These are phyloP conservation scores for Aspergillus bombycis DNA, from an alignment of 2,329 filamentous ascomycete genomes.

Conservation along the genomic window DNA sequence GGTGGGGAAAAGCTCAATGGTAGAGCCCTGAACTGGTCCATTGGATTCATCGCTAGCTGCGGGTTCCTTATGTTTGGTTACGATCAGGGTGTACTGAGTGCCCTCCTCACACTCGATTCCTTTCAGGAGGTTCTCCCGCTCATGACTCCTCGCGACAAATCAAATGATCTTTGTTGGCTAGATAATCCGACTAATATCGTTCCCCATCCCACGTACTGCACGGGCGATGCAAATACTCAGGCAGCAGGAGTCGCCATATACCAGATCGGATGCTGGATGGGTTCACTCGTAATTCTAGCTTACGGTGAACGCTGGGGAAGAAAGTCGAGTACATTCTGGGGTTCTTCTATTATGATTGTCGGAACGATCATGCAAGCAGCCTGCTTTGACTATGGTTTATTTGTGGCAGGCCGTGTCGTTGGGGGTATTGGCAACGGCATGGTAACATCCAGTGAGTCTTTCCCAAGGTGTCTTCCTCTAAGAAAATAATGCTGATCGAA, in stretches of 20 bases:
- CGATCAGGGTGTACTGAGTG: slow-evolving; percentile 10
- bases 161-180: slow-evolving; percentile 11
- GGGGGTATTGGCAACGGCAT: slow-evolving; percentile 36
- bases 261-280: slow-evolving; percentile 10
- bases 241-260: slow-evolving; percentile 11
- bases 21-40: slow-evolving; percentile 6
- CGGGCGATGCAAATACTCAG: slow-evolving; percentile 11
- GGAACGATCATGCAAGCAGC: slow-evolving; percentile 11
- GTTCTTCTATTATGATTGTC: slow-evolving; percentile 11
- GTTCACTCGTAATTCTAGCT: slow-evolving; percentile 9
- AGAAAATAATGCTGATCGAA: background rate
- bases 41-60: slow-evolving; percentile 13
- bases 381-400: slow-evolving; percentile 31
- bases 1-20: slow-evolving; percentile 5
- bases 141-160: slow-evolving; percentile 9
- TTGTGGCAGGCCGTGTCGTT: slow-evolving; percentile 34
- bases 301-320: slow-evolving; percentile 12
- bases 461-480: background rate
- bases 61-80: slow-evolving; percentile 12
- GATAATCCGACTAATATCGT: slow-evolving; percentile 2
- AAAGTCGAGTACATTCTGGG: slow-evolving; percentile 13
- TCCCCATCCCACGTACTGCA: slow-evolving; percentile 7
- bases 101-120: slow-evolving; percentile 9
- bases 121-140: slow-evolving; percentile 9
- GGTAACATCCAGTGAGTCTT: slow-evolving; percentile 30